Percentiles rank a stretch among this genome's conserved stretches.
Evolutionary conservation across 176 grass and related monocot genomes (phyloP).

Genomic region (Juncus inflexus): DNA sequence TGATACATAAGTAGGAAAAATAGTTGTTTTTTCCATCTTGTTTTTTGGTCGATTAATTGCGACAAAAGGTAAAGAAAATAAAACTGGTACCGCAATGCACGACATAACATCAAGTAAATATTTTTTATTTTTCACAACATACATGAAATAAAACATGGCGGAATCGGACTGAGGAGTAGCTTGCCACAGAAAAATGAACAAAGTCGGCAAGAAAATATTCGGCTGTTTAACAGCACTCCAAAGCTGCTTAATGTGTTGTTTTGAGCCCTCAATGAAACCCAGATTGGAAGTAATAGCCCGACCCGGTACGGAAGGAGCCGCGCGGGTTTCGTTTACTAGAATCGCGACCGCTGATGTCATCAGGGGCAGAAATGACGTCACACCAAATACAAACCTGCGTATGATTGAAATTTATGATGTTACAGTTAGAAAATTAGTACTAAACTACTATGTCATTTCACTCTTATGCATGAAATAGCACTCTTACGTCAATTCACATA

Average conservation of each 20-base stretch:
- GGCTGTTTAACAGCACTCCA: constrained; percentile 83
- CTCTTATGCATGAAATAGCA: constrained; percentile 6
- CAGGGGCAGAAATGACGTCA: constrained; percentile 80
- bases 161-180: constrained; percentile 94
- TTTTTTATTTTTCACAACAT: constrained; percentile 31
- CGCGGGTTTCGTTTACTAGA: constrained; percentile 77
- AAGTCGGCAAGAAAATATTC: constrained; percentile 72
- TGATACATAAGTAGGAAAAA: background rate
- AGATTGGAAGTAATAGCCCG: constrained; percentile 35
- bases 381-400: constrained; percentile 90
- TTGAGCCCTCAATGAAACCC: constrained; percentile 64
- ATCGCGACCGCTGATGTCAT: constrained; percentile 84
- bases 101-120: background rate
- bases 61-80: background rate
- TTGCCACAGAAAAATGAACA: constrained; percentile 98
- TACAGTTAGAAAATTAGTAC: constrained; percentile 10
- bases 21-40: background rate
- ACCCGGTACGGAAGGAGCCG: constrained; percentile 14
- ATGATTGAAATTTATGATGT: background rate
- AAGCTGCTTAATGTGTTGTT: constrained; percentile 56
- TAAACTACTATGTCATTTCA: background rate
- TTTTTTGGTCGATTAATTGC: background rate
- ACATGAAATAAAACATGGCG: constrained; percentile 92
- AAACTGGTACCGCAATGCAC: constrained; percentile 1
- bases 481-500: background rate